Percentiles rank a stretch among this genome's conserved stretches.
Evolutionary conservation across 106 monocot genomes (phyloP).

Genomic region (Amphibolis antarctica): DNA sequence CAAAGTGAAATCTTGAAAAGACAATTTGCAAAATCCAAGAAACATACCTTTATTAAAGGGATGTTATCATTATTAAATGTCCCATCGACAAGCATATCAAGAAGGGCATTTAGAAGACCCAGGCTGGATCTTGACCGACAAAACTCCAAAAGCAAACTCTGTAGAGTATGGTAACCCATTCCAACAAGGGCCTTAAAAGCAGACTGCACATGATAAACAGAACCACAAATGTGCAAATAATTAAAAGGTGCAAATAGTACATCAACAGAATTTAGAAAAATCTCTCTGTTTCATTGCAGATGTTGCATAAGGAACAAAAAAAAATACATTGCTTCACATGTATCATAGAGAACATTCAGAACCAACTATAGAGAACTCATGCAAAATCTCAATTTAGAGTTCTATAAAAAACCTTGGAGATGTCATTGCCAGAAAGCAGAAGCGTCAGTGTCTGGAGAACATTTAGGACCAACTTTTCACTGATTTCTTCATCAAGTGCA

Average conservation of each 20-base stretch:
- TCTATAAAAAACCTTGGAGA: constrained; percentile 45
- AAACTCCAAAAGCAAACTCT: constrained; percentile 85
- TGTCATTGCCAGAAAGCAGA: constrained; percentile 61
- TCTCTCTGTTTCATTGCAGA: neutral
- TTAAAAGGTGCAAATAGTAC: neutral
- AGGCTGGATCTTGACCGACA: constrained; percentile 66
- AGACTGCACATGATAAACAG: constrained; percentile 33
- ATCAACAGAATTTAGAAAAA: neutral
- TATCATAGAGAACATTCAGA: too few species aligned
- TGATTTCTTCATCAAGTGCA: constrained; percentile 57
- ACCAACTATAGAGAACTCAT: too few species aligned
- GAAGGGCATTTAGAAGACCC: constrained; percentile 66
- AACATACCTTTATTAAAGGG: constrained; percentile 54
- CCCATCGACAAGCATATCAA: constrained; percentile 99
- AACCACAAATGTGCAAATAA: neutral
- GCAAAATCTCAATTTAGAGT: neutral
- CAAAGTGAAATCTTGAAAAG: neutral
- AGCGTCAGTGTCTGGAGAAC: constrained; percentile 78
- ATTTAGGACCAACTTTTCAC: constrained; percentile 72
- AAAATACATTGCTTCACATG: too few species aligned
- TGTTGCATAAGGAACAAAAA: too few species aligned
- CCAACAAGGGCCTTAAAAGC: constrained; percentile 80
- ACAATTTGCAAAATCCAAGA: neutral
- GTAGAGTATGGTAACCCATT: constrained; percentile 84
- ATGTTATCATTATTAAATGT: constrained; percentile 41